A percentile compares a stretch with the other conserved stretches of the same genome.
These are phyloP conservation scores for Blastobotrys elegans DNA, from an alignment of 1,139 yeast species.

Conservation along the genomic window DNA sequence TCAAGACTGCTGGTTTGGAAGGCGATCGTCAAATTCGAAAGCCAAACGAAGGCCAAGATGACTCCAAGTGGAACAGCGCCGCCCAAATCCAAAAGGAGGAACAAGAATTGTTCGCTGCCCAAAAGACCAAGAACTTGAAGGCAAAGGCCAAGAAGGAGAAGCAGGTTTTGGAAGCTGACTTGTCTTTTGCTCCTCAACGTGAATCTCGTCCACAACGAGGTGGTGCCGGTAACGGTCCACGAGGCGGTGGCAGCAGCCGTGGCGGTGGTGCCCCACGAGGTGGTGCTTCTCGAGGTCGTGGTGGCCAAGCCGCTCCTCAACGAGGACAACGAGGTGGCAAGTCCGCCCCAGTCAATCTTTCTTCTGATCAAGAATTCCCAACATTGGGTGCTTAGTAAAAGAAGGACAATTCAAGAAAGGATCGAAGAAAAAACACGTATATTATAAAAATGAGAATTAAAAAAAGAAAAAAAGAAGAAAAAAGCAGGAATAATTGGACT, in stretches of 20 bases:
- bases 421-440: background rate
- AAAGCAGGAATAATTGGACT: too few relatives aligned
- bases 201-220: conserved; percentile 17
- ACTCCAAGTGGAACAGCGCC: conserved; percentile 43
- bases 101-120: conserved; percentile 46
- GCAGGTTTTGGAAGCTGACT: conserved; percentile 57
- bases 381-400: conserved; percentile 29
- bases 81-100: conserved; percentile 30
- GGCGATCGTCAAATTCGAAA: conserved; percentile 46
- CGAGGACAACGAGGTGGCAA: conserved; percentile 1
- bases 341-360: conserved; percentile 22
- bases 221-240: conserved; percentile 30
- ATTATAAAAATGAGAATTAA: background rate
- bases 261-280: conserved; percentile 1
- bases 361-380: conserved; percentile 31
- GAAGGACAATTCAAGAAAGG: too few relatives aligned
- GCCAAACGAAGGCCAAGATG: conserved; percentile 58
- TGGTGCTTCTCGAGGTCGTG: background rate
- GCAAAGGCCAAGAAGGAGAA: conserved; percentile 63
- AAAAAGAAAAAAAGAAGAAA: conserved; percentile 1
- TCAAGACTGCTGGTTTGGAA: conserved; percentile 42
- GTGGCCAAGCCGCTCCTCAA: conserved; percentile 18
- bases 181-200: conserved; percentile 47
- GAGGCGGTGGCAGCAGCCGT: conserved; percentile 17
- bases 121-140: conserved; percentile 43